Evolutionary conservation across 2,329 filamentous ascomycete genomes (phyloP), one percentile per base, ranked within the genome.

Genomic region (Dothistroma pini): DNA sequence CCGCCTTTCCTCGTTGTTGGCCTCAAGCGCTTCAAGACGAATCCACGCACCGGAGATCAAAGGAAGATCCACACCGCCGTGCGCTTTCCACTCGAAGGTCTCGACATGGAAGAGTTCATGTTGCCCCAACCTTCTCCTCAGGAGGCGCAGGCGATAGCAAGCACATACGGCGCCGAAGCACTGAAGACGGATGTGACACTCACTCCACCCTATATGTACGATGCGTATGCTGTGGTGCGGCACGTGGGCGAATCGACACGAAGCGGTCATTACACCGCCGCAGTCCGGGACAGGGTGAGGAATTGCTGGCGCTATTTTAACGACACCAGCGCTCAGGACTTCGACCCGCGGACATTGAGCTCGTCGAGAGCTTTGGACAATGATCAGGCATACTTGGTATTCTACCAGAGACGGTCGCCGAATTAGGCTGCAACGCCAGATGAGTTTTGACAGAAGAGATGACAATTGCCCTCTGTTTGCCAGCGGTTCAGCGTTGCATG

Each of bases 151-250:
- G 54, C 70, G 47, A 70, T 74, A 47, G 61, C 69, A 47, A 57
- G 76, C 71, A 66, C 72, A 62, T 58, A 72, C 68, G 16, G 75
- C 2, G 58, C 74, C 9, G 70, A 74, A 0, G 66, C 67, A 7
- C 63, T 77, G 29, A 77, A 77, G 53, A 61, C 58, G 12, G 65
- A 63, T 22, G 55, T 57, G 19, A 72, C 73, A 1, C 80, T 80
- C 75, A 78, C 75, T 14, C 76, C 77, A 0, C 88, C 89, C 0
- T 91, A 89, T 71, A 78, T 80, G 5, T 99, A 97, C 75, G 89
- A 96, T 71, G 88, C 90, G 56, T 97, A 96, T 72, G 93, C 88
- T 1, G 89, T 97, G 7, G 85, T 96, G 57, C 82, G 89, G 63
- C 93, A 97, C 74, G 76, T 84, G 4, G 93, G 93, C 22, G 78